Evolutionary conservation across 345 rosid genomes (phyloP).

Genomic region (Pugionium cornutum): DNA sequence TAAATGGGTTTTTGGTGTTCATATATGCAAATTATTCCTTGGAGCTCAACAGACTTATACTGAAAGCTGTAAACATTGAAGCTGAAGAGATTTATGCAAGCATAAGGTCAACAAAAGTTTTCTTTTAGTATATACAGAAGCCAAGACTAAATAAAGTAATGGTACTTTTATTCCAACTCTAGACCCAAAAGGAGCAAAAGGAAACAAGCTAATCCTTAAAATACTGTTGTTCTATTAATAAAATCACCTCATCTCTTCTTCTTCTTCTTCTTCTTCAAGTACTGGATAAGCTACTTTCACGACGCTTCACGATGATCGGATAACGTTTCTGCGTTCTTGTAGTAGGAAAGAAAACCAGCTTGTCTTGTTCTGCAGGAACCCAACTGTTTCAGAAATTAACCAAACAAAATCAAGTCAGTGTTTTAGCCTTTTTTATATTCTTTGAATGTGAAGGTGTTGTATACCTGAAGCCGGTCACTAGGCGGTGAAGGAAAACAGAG

Average conservation of each 20-base stretch:
- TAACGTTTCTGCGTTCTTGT: constrained; percentile 89
- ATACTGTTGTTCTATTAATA: constrained; percentile 27
- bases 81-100: constrained; percentile 20
- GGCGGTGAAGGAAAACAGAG: constrained; percentile 61
- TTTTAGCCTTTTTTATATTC: background rate
- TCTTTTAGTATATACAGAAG: constrained; percentile 18
- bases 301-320: constrained; percentile 66
- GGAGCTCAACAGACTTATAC: no score
- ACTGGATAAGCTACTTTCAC: constrained; percentile 31
- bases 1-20: no score
- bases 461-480: constrained; percentile 60
- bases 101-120: constrained; percentile 28
- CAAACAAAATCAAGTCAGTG: constrained; percentile 4
- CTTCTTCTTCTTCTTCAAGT: constrained; percentile 9
- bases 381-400: constrained; percentile 53
- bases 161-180: constrained; percentile 28
- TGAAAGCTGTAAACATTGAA: constrained; percentile 5
- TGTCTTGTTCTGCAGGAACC: constrained; percentile 84
- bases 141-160: constrained; percentile 24
- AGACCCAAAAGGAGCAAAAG: constrained; percentile 19
- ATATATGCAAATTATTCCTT: no score
- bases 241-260: constrained; percentile 1
- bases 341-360: constrained; percentile 88
- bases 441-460: background rate
- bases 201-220: constrained; percentile 32